Percentiles rank a stretch among this genome's conserved stretches.
Conservation (phyloP, 106 monocot species). For the Dendrobium chrysotoxum region DNA sequence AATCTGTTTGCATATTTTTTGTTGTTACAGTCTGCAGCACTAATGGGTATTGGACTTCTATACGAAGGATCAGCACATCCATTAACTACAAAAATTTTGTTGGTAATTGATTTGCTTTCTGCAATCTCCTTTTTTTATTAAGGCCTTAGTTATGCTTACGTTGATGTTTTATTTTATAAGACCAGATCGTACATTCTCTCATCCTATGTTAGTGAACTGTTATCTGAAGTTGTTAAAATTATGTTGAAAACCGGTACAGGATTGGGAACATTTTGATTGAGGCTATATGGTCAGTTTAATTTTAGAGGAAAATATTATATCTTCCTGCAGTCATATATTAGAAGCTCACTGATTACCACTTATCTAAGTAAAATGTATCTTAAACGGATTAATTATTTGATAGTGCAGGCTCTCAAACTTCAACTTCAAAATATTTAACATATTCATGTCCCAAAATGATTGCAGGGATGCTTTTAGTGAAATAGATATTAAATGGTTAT, state of each 20-base stretch:
- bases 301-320: no score
- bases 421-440: no score
- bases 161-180: neutral
- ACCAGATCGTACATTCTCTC: neutral
- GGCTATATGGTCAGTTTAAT: no score
- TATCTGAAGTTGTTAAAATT: neutral
- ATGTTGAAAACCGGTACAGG: neutral
- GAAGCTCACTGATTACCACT: no score
- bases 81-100: constrained; percentile 85
- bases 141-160: neutral
- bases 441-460: no score
- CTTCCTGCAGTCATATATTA: no score
- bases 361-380: no score
- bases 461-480: no score
- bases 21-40: constrained; percentile 65
- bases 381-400: no score
- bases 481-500: no score
- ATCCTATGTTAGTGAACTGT: neutral
- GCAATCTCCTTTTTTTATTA: neutral
- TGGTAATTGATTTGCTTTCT: constrained; percentile 42
- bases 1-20: constrained; percentile 8
- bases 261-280: neutral
- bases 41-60: constrained; percentile 85
- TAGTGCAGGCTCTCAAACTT: no score
- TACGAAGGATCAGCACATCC: constrained; percentile 96